phyloP scores from a whole-genome alignment of 2,329 filamentous ascomycete species.

The Claviceps citrina region DNA sequence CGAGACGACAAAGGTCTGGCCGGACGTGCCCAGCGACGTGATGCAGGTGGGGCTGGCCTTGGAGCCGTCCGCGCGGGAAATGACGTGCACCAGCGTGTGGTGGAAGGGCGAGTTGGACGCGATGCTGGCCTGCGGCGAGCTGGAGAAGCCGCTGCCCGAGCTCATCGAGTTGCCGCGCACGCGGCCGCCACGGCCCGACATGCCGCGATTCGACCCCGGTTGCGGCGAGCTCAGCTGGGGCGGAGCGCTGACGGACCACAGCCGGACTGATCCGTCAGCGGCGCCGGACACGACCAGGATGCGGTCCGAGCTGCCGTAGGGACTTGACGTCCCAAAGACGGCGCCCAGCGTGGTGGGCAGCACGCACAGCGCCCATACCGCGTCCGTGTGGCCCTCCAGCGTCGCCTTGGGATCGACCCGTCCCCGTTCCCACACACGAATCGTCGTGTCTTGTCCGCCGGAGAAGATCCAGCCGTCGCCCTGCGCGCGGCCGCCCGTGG shows the following conservation, averaged over 20 bases:
- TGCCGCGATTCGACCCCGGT: constrained; percentile 45
- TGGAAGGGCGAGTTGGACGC: constrained; percentile 77
- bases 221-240: constrained; percentile 74
- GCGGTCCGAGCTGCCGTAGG: constrained; percentile 67
- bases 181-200: constrained; percentile 47
- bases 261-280: constrained; percentile 77
- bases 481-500: constrained; percentile 70
- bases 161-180: constrained; percentile 85
- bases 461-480: constrained; percentile 98
- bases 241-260: constrained; percentile 88
- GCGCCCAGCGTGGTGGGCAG: constrained; percentile 68
- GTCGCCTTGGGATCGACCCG: constrained; percentile 91
- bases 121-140: constrained; percentile 73
- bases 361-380: constrained; percentile 89
- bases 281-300: constrained; percentile 83
- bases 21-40: constrained; percentile 65
- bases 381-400: constrained; percentile 84
- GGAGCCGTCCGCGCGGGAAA: constrained; percentile 49
- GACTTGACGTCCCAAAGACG: constrained; percentile 61
- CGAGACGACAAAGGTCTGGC: constrained; percentile 82
- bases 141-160: constrained; percentile 82
- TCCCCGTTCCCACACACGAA: constrained; percentile 90
- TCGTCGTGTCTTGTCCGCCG: constrained; percentile 81
- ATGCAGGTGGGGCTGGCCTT: constrained; percentile 79
- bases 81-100: constrained; percentile 76